Conservation (phyloP, 208 protist species). For the Perkinsela sp. region DNA sequence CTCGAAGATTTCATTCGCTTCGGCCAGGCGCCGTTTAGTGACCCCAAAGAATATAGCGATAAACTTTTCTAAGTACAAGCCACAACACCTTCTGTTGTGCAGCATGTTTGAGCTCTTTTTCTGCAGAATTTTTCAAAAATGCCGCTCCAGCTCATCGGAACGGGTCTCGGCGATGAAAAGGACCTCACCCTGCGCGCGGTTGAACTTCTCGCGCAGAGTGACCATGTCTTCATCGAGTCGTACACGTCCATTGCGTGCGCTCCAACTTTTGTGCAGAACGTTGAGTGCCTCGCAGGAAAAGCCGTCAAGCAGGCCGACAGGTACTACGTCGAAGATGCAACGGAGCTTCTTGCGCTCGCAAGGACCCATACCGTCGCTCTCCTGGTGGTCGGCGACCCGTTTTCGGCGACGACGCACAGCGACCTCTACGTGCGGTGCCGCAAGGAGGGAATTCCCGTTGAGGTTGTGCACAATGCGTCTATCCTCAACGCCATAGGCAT, state of each 20-base stretch:
- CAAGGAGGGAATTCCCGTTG: slow-evolving; percentile 31
- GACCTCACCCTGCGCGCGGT: slow-evolving; percentile 93
- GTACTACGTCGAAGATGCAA: slow-evolving; percentile 75
- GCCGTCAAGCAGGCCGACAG: slow-evolving; percentile 71
- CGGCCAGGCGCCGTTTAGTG: no score
- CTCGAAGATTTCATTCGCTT: no score
- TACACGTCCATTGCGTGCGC: slow-evolving; percentile 84
- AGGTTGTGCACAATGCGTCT: slow-evolving; percentile 93
- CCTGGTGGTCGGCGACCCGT: slow-evolving; percentile 96
- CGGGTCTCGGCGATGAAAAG: slow-evolving; percentile 84
- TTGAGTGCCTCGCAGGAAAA: slow-evolving; percentile 62
- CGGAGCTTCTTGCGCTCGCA: slow-evolving; percentile 52
- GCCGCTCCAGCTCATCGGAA: slow-evolving; percentile 70
- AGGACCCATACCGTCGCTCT: slow-evolving; percentile 67
- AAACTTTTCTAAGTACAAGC: no score
- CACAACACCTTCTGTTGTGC: no score
- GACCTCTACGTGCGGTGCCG: slow-evolving; percentile 84
- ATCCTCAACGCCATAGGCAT: slow-evolving; percentile 96
- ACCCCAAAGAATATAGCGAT: no score
- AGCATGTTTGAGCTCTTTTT: no score
- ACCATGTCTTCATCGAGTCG: slow-evolving; percentile 83
- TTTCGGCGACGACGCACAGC: slow-evolving; percentile 94
- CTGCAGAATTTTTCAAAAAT: no score
- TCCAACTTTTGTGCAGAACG: slow-evolving; percentile 10
- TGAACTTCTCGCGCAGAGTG: slow-evolving; percentile 63